Evolutionary conservation across 768 basidiomycete genomes (phyloP), one percentile per base, ranked within the genome.

Genomic region (Tulasnella sp.): DNA sequence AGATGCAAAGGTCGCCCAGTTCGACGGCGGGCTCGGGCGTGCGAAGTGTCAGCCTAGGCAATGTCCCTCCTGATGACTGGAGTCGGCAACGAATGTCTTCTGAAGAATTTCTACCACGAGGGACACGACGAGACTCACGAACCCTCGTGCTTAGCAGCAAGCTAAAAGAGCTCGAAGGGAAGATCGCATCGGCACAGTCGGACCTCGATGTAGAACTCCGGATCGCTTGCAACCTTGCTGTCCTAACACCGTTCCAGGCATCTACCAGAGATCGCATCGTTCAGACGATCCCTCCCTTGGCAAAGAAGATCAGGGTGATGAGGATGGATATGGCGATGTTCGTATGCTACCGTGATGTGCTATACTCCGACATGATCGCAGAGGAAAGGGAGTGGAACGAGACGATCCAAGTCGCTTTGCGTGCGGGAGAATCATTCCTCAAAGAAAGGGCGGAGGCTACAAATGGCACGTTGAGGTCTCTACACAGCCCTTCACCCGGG

Each of bases 181-280:
- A 74, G 60, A 79, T 91, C 55, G 68, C 72, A 15, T 68, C 73
- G 1, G 73, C 75, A 25, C 79, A 83, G 62, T 67, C 75, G 1
- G 77, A 80, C 61, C 81, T 94, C 22, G 81, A 85, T 50, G 70
- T 77, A 9, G 80, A 85, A 62, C 71, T 92, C 68, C 82, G 84
- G 17, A 73, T 85, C 44, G 80, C 85, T 21, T 83, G 87, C 43
- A 94, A 93, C 65, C 76, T 97, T 21, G 84, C 84, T 1, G 80
- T 86, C 44, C 76, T 97, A 41, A 85, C 89, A 15, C 93, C 96
- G 2, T 93, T 98, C 70, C 88, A 85, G 66, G 81, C 80, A 49
- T 75, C 83, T 8, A 92, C 92, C 2, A 81, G 92, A 49, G 87
- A 90, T 62, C 79, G 83, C 46, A 76, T 99, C 25, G 72, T 79